A percentile compares a stretch with the other conserved stretches of the same genome.
phyloP scores from a whole-genome alignment of 345 rosid genomes.

The Gossypium arboreum region DNA sequence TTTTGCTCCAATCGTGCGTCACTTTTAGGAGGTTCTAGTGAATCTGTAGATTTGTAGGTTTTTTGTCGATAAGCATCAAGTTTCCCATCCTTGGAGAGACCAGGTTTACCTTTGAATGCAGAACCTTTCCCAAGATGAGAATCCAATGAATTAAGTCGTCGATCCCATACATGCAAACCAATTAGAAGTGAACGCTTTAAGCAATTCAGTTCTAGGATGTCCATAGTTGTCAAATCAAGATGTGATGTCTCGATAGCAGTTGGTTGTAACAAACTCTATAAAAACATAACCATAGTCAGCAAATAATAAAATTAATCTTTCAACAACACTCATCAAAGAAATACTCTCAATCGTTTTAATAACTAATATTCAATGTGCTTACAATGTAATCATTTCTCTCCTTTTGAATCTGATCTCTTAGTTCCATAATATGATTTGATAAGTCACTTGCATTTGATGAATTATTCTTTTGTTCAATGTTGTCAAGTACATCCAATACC shows the following conservation, averaged over 20 bases:
- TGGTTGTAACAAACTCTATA: slow-evolving; percentile 59
- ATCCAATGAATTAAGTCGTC: slow-evolving; percentile 61
- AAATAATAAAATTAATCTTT: slow-evolving; percentile 5
- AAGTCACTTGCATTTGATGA: slow-evolving; percentile 39
- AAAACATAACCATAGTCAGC: slow-evolving; percentile 7
- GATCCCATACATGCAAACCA: slow-evolving; percentile 77
- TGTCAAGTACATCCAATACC: slow-evolving; percentile 53
- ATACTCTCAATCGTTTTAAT: background rate
- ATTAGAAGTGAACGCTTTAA: slow-evolving; percentile 65
- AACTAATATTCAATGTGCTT: slow-evolving; percentile 22
- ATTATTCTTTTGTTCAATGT: slow-evolving; percentile 54
- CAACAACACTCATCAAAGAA: slow-evolving; percentile 6
- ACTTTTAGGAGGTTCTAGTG: slow-evolving; percentile 26
- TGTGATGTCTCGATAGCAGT: slow-evolving; percentile 41
- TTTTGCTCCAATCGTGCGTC: slow-evolving; percentile 28
- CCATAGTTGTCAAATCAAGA: slow-evolving; percentile 39
- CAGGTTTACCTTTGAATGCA: slow-evolving; percentile 29
- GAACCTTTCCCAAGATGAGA: slow-evolving; percentile 49
- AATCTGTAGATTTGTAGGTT: slow-evolving; percentile 25
- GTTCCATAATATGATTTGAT: slow-evolving; percentile 44
- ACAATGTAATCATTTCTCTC: slow-evolving; percentile 73
- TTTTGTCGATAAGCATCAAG: slow-evolving; percentile 27
- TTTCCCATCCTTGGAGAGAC: slow-evolving; percentile 27
- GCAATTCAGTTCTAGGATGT: slow-evolving; percentile 76
- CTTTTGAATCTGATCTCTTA: slow-evolving; percentile 59